Evolutionary conservation across 306 rosid species (phyloP).

Genomic region (Sophora flavescens): DNA sequence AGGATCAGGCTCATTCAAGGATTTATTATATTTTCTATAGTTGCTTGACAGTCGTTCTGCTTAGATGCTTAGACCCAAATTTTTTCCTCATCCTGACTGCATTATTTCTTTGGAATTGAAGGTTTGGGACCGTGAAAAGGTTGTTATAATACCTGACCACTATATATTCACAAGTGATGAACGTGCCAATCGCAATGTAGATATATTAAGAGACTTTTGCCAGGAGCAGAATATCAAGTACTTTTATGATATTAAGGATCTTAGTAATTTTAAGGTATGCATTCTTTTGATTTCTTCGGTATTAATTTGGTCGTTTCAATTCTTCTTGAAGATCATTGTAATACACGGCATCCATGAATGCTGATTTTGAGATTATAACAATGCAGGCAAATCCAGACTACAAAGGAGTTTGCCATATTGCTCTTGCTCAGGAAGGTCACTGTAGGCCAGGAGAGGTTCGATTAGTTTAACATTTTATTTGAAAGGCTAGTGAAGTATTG

Average conservation of each 20-base stretch:
- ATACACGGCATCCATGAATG: slow-evolving; percentile 10
- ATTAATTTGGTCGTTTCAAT: not conserved
- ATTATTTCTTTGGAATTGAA: slow-evolving; percentile 59
- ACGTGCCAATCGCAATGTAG: slow-evolving; percentile 96
- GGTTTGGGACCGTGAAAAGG: slow-evolving; percentile 97
- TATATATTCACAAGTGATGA: slow-evolving; percentile 91
- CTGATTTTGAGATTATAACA: slow-evolving; percentile 36
- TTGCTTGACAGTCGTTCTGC: slow-evolving; percentile 5
- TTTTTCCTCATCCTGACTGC: slow-evolving; percentile 38
- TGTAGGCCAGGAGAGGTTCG: slow-evolving; percentile 98
- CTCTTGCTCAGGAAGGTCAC: slow-evolving; percentile 99
- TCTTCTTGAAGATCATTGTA: slow-evolving; percentile 25
- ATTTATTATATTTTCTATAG: not conserved
- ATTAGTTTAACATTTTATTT: slow-evolving; percentile 38
- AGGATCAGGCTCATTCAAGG: not conserved
- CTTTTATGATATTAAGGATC: slow-evolving; percentile 95
- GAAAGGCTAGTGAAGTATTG: slow-evolving; percentile 11
- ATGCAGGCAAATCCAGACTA: slow-evolving; percentile 94
- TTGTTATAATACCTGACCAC: slow-evolving; percentile 94
- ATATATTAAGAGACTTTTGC: slow-evolving; percentile 91
- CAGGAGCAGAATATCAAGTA: slow-evolving; percentile 87
- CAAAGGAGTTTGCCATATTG: slow-evolving; percentile 96
- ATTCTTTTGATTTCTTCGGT: slow-evolving; percentile 20
- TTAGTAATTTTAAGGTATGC: slow-evolving; percentile 82
- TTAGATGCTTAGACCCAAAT: slow-evolving; percentile 7